phyloP scores from a whole-genome alignment of 306 rosid genomes.

The Crataegus laevigata region DNA sequence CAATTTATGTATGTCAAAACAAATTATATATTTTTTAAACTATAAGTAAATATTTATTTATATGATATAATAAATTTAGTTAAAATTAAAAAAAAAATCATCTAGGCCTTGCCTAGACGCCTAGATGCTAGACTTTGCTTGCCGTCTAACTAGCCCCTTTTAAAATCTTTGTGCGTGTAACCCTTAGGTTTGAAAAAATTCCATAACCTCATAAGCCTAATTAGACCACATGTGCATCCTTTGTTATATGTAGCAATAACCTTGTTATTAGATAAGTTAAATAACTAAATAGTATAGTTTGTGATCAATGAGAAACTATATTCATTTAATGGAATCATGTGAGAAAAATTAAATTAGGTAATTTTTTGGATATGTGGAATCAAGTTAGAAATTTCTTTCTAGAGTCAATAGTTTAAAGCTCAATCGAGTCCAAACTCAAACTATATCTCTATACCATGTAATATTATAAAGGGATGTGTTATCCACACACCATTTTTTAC shows the following conservation, averaged over 20 bases:
- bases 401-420: background rate
- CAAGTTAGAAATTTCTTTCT: background rate
- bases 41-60: background rate
- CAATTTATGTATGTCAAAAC: too few species aligned
- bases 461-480: background rate
- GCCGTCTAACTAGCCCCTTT: too few species aligned
- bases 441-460: too few species aligned
- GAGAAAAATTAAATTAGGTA: background rate
- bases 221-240: background rate
- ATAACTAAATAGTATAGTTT: background rate
- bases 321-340: background rate
- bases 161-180: too few species aligned
- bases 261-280: background rate
- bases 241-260: background rate
- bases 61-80: too few species aligned
- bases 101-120: too few species aligned
- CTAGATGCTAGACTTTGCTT: too few species aligned
- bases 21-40: too few species aligned
- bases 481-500: too few species aligned
- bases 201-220: background rate
- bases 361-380: background rate
- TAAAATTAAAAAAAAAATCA: too few species aligned
- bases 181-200: background rate
- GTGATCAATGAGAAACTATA: background rate
- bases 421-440: background rate